Percentiles rank a stretch among this genome's conserved stretches.
phyloP scores from a whole-genome alignment of 768 basidiomycete genomes.

The Clitopilus passeckerianus region DNA sequence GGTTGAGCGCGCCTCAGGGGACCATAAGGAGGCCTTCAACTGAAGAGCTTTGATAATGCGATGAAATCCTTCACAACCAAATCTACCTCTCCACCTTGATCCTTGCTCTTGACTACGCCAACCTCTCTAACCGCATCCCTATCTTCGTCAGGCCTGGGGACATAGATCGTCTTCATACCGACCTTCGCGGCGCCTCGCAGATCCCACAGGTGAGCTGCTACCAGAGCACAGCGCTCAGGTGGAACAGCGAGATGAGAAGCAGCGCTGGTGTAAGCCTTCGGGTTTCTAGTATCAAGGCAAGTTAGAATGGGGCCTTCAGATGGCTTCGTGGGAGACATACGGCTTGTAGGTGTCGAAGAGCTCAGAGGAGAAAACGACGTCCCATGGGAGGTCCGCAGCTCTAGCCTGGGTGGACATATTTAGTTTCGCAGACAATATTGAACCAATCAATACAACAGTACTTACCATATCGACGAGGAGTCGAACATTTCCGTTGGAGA shows the following conservation, averaged over 20 bases:
- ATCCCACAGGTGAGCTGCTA: conserved; percentile 59
- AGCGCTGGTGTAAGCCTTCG: conserved; percentile 45
- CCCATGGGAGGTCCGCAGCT: conserved; percentile 58
- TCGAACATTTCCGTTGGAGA: conserved; percentile 64
- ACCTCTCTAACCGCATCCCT: neutral
- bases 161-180: conserved; percentile 58
- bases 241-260: conserved; percentile 43
- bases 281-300: conserved; percentile 33
- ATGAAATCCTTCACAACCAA: conserved; percentile 45
- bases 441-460: neutral
- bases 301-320: neutral
- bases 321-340: conserved; percentile 27
- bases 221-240: conserved; percentile 53
- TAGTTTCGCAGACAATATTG: neutral
- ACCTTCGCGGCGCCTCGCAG: conserved; percentile 43
- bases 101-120: conserved; percentile 32
- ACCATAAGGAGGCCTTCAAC: neutral
- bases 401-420: conserved; percentile 41
- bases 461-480: conserved; percentile 58
- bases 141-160: conserved; percentile 48
- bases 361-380: conserved; percentile 55
- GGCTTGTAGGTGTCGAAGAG: conserved; percentile 63
- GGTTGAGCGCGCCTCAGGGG: too few relatives aligned
- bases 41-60: conserved; percentile 25
- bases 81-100: conserved; percentile 57